Conservation (phyloP, 768 basidiomycete genomes). For the Lentinula sp. region DNA sequence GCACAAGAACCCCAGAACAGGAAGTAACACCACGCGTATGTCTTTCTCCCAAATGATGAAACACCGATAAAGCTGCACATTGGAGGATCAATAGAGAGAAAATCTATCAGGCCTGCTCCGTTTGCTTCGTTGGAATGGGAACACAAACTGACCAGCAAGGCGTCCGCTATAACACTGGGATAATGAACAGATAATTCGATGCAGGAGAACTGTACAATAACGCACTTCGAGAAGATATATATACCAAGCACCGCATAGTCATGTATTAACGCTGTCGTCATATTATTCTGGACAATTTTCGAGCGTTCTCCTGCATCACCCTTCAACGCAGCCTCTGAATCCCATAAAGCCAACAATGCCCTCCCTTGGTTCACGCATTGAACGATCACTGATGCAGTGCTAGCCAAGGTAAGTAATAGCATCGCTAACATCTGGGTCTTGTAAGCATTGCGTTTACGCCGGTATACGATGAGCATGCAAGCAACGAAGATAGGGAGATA, state of each 20-base stretch:
- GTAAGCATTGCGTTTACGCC: neutral
- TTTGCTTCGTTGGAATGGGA: too few species aligned
- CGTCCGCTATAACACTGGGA: neutral
- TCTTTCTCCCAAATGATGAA: constrained; percentile 14
- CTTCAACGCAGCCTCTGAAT: neutral
- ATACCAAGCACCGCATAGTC: neutral
- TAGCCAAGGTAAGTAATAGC: neutral
- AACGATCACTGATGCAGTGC: neutral
- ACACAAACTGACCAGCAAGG: neutral
- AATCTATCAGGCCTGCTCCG: neutral
- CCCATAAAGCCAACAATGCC: neutral
- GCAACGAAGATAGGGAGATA: neutral
- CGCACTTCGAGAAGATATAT: neutral
- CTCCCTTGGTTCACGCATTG: neutral
- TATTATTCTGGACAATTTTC: neutral
- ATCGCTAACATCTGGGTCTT: neutral
- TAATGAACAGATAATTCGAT: neutral
- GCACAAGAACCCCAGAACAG: constrained; percentile 7
- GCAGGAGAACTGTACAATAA: neutral
- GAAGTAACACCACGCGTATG: constrained; percentile 9
- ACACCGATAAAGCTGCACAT: constrained; percentile 15
- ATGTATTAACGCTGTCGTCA: neutral
- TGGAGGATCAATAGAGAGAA: neutral
- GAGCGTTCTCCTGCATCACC: neutral
- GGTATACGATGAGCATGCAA: neutral